Base-by-base conservation (phyloP, 2,329 filamentous ascomycete genomes). In the Gremmenia infestans region DNA sequence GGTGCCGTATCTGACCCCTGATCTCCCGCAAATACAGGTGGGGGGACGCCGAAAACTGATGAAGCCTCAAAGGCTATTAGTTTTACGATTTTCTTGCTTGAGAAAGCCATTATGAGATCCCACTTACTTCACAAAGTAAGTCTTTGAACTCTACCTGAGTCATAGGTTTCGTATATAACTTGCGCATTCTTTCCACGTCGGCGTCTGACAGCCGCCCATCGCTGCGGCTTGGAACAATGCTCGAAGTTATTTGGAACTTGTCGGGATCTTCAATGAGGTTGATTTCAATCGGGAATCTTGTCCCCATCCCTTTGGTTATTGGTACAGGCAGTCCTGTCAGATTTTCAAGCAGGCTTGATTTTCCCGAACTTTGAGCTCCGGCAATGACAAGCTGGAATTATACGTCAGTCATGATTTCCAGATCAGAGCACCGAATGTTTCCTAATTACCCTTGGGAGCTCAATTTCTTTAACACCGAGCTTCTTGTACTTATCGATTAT, bases 271-370 rank as follows among this genome's bases (percentile, higher is more conserved):
- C 37, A 12, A 54, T 46, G 47, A 54, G 52, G 32, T 42, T 54
- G 28, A 54, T 54, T 36, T 54, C 47, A 14, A 54, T 54, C 7
- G 52, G 46, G 25, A 54, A 54, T 45, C 47, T 40, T 17, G 52
- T 50, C 14, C 45, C 52, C 32, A 50, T 37, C 9, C 52, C 52
- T 7, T 25, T 45, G 12, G 52, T 54, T 14, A 54, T 54, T 12
- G 52, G 46, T 7, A 54, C 47, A 9, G 52, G 52, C 11, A 54
- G 39, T 35, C 52, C 52, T 4, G 52, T 54, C 15, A 54, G 37
- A 45, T 54, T 54, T 43, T 54, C 52, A 22, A 54, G 37, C 28
- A 54, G 37, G 28, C 52, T 54, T 6, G 52, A 49, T 25, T 54
- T 54, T 17, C 52, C 52, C 32, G 36, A 54, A 19, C 25, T 50